A percentile compares a stretch with the other conserved stretches of the same genome.
Conservation (phyloP, 2,329 filamentous ascomycete species). For the Penicillium brevicompactum region DNA sequence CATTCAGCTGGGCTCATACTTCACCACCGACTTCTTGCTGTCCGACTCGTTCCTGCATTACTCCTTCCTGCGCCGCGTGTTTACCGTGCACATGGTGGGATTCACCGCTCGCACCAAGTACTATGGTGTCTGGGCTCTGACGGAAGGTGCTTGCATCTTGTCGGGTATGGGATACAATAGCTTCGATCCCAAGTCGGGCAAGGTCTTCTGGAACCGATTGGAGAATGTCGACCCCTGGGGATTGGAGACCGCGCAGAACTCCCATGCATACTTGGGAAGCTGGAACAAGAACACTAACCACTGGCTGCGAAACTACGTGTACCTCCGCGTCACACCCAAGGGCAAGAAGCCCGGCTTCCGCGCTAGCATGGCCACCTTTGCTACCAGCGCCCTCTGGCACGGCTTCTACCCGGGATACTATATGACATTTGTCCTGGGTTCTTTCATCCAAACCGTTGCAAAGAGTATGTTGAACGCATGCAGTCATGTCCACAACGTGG, state of each 20-base stretch:
- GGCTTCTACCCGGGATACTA: slow-evolving; percentile 98
- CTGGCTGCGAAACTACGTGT: slow-evolving; percentile 95
- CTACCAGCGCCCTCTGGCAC: slow-evolving; percentile 95
- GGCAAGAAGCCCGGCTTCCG: slow-evolving; percentile 96
- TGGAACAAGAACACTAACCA: slow-evolving; percentile 99
- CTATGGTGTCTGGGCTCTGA: slow-evolving; percentile 92
- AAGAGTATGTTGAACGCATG: slow-evolving; percentile 70
- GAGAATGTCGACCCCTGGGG: slow-evolving; percentile 85
- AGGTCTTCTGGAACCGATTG: slow-evolving; percentile 84
- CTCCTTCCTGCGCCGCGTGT: slow-evolving; percentile 71
- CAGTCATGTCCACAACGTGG: no score
- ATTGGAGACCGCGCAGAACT: slow-evolving; percentile 90
- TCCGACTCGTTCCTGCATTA: slow-evolving; percentile 68
- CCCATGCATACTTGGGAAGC: slow-evolving; percentile 82
- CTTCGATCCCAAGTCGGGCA: slow-evolving; percentile 79
- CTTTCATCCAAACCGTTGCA: slow-evolving; percentile 87
- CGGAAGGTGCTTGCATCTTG: slow-evolving; percentile 92
- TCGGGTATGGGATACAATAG: slow-evolving; percentile 94
- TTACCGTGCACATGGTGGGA: slow-evolving; percentile 79
- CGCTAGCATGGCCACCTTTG: slow-evolving; percentile 90
- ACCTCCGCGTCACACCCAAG: slow-evolving; percentile 89
- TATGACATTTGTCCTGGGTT: slow-evolving; percentile 82
- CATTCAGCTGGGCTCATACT: slow-evolving; percentile 70
- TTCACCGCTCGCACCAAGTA: slow-evolving; percentile 86
- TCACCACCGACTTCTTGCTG: slow-evolving; percentile 65